phyloP scores from a whole-genome alignment of 139 green algal genomes.

The Chlorella sp. region DNA sequence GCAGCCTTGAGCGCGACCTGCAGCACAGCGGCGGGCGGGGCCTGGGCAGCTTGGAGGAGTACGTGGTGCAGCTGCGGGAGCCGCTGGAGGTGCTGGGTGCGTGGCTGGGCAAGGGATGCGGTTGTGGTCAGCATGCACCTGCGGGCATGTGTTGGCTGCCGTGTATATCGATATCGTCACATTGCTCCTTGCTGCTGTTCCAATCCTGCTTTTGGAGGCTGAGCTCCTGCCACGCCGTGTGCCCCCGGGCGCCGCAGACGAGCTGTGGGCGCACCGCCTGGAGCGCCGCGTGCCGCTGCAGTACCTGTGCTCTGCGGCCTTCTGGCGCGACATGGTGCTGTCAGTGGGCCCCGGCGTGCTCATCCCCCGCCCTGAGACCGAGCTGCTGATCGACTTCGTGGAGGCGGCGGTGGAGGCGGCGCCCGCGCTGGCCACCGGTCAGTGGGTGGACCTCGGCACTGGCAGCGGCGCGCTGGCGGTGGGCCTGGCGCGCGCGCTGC shows the following conservation, averaged over 20 bases:
- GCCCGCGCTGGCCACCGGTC: slow-evolving; percentile 27
- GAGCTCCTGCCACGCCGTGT: neutral
- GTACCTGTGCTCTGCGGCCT: slow-evolving; percentile 80
- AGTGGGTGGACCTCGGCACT: slow-evolving; percentile 91
- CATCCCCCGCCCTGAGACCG: slow-evolving; percentile 92
- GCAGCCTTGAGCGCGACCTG: slow-evolving; percentile 37
- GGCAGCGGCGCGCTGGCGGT: slow-evolving; percentile 90
- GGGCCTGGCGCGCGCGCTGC: slow-evolving; percentile 61
- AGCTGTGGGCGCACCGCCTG: slow-evolving; percentile 40
- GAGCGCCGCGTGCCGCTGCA: slow-evolving; percentile 82
- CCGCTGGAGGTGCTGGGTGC: slow-evolving; percentile 33
- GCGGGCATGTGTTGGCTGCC: neutral
- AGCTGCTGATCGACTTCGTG: slow-evolving; percentile 81
- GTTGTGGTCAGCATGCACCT: neutral
- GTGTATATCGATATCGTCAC: neutral
- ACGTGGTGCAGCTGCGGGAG: slow-evolving; percentile 50
- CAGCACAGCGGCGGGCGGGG: neutral
- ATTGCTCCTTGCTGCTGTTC: slow-evolving; percentile 12
- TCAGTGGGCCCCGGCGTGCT: slow-evolving; percentile 78
- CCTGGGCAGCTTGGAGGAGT: too few relatives aligned
- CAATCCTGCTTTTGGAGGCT: neutral
- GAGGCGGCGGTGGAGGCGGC: slow-evolving; percentile 31
- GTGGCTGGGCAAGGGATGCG: neutral
- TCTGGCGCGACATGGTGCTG: slow-evolving; percentile 82
- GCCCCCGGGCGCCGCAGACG: slow-evolving; percentile 6